Conservation (phyloP, 176 grass and related monocot species). For the Musa acuminata region DNA sequence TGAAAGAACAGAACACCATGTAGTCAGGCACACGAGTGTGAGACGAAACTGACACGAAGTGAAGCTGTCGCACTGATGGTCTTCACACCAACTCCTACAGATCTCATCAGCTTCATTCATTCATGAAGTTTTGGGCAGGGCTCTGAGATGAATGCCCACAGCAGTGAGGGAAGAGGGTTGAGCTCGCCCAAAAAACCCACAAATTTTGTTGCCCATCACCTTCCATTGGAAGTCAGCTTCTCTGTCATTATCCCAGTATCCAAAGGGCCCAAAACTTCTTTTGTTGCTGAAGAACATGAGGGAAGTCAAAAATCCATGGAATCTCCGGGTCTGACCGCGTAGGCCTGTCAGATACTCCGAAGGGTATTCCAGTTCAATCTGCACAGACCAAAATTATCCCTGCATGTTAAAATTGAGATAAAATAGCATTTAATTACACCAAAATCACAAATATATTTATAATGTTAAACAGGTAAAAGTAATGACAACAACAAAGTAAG, state of each 20-base stretch:
- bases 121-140: background rate
- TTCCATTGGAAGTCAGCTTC: background rate
- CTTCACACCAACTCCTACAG: too few relatives aligned
- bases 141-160: background rate
- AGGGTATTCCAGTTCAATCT: conserved; percentile 2
- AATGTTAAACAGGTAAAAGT: too few relatives aligned
- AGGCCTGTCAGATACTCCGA: background rate
- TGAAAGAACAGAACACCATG: too few relatives aligned
- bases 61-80: too few relatives aligned
- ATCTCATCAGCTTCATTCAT: too few relatives aligned
- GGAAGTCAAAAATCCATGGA: background rate
- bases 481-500: too few relatives aligned
- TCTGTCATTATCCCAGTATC: background rate
- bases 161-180: background rate
- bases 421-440: background rate
- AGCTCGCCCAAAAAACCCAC: background rate
- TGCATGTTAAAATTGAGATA: background rate
- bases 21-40: too few relatives aligned
- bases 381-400: background rate
- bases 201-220: background rate
- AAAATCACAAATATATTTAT: too few relatives aligned
- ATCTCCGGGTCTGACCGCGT: background rate
- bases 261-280: background rate
- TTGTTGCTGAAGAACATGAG: background rate
- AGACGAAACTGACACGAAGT: too few relatives aligned